These are phyloP conservation scores for Phytophthora megakarya DNA, from an alignment of 352 stramenopile species.

Conservation along the genomic window DNA sequence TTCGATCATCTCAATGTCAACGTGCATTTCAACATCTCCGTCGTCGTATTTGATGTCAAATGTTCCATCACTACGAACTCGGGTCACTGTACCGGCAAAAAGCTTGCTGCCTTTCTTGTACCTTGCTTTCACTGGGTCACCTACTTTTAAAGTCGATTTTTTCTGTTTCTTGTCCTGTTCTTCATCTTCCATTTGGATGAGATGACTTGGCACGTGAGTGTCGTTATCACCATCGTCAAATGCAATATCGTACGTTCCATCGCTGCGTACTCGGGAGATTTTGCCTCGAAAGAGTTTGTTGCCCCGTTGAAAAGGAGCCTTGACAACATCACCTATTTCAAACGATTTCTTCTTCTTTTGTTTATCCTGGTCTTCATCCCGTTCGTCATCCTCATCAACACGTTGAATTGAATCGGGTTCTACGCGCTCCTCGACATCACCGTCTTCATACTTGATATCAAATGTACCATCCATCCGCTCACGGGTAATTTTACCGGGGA, in stretches of 20 bases:
- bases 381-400: slow-evolving; percentile 22
- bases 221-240: slow-evolving; percentile 52
- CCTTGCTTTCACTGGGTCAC: slow-evolving; percentile 44
- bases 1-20: slow-evolving; percentile 34
- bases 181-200: slow-evolving; percentile 31
- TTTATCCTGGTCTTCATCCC: slow-evolving; percentile 28
- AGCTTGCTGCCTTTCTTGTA: slow-evolving; percentile 46
- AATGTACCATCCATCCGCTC: slow-evolving; percentile 47
- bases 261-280: slow-evolving; percentile 43
- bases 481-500: slow-evolving; percentile 43
- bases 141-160: slow-evolving; percentile 27
- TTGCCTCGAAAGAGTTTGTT: slow-evolving; percentile 45
- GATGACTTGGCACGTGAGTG: slow-evolving; percentile 30
- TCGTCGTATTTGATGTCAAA: slow-evolving; percentile 79
- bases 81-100: slow-evolving; percentile 48
- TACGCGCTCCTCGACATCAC: slow-evolving; percentile 44
- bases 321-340: slow-evolving; percentile 51
- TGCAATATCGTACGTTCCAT: slow-evolving; percentile 53
- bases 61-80: slow-evolving; percentile 54
- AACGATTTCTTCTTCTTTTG: slow-evolving; percentile 36
- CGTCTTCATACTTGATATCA: slow-evolving; percentile 55
- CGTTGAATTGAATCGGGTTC: slow-evolving; percentile 35
- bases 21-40: slow-evolving; percentile 46
- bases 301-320: slow-evolving; percentile 54
- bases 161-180: slow-evolving; percentile 31